Percentiles rank a stretch among this genome's conserved stretches.
phyloP scores from a whole-genome alignment of 805 yeast genomes.

The Candida dajiaensis region DNA sequence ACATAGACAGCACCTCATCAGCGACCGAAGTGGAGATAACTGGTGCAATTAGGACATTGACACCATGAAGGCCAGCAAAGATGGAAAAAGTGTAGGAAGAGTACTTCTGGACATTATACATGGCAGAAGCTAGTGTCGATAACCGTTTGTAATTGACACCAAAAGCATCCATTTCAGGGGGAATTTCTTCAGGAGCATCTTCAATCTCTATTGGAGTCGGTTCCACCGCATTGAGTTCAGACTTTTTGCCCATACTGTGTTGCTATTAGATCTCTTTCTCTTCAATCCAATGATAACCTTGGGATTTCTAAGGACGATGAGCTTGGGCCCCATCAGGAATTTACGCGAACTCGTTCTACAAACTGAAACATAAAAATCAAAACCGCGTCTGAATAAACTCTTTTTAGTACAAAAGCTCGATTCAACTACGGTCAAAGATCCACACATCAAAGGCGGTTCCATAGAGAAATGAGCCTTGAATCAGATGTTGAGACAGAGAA shows the following conservation, averaged over 20 bases:
- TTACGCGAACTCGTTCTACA: background rate
- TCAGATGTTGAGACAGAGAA: slow-evolving; percentile 2
- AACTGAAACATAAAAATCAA: background rate
- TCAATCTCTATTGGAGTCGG: background rate
- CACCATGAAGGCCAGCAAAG: slow-evolving; percentile 52
- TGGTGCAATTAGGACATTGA: slow-evolving; percentile 52
- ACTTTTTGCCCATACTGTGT: no score
- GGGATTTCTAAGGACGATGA: background rate
- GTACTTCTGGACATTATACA: slow-evolving; percentile 43
- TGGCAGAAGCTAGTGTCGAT: slow-evolving; percentile 1
- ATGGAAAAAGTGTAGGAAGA: slow-evolving; percentile 52
- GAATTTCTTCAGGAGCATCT: background rate
- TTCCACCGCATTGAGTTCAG: background rate
- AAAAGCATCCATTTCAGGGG: background rate
- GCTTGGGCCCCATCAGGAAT: background rate
- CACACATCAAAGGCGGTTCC: background rate
- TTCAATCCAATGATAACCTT: background rate
- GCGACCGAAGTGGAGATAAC: slow-evolving; percentile 37
- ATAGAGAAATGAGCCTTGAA: background rate
- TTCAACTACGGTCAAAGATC: background rate
- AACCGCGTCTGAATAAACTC: background rate
- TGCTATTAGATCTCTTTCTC: background rate
- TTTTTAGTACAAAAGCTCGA: background rate
- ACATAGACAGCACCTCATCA: slow-evolving; percentile 52
- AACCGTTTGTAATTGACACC: background rate